Base-by-base conservation (phyloP, 345 rosid species). In the Dimocarpus longan region DNA sequence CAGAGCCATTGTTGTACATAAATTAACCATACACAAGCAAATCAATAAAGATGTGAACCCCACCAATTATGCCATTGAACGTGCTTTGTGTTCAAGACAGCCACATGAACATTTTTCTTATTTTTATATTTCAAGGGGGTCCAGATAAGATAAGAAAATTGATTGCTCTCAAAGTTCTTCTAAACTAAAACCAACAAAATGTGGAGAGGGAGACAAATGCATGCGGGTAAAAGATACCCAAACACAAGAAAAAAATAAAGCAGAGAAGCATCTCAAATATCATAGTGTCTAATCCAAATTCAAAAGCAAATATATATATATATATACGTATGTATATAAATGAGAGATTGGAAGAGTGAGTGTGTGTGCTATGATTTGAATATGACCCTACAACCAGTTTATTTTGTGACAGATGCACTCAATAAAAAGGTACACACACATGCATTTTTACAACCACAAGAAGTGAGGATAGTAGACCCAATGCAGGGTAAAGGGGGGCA, bases 311-410 rank as follows among this genome's bases (percentile, higher is more conserved):
- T 46, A 32, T 3, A 32, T 32, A 32, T 32, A 32, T 32, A 32
- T 32, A 32, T 32, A 32, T 32, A 32, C n/a, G n/a, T 46, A 6
- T 68, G 12, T 81, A 21, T 43, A 1, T 28, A 60, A 26, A 32
- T 21, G 26, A 3, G 50, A 39, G 40, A 60, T 44, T 62, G 66
- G 65, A 56, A 76, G n/a, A 5, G 12, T 26, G 64, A 40, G 21
- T 28, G 56, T 32, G 37, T 32, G 4, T 1, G 37, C 19, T 26
- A 48, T 65, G 24, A 76, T 74, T 56, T 6, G 43, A 60, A 60
- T 60, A 40, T 65, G 81, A 74, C 79, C 87, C 81, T 76, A 79
- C 72, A 48, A 57, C 77, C 74, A 65, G 75, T 43, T 46, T 68
- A 32, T 74, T 60, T 65, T 65, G 39, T 42, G 44, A 39, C 71